Evolutionary conservation across 306 rosid genomes (phyloP), one percentile per base, ranked within the genome.

Genomic region (Carpinus fangiana): DNA sequence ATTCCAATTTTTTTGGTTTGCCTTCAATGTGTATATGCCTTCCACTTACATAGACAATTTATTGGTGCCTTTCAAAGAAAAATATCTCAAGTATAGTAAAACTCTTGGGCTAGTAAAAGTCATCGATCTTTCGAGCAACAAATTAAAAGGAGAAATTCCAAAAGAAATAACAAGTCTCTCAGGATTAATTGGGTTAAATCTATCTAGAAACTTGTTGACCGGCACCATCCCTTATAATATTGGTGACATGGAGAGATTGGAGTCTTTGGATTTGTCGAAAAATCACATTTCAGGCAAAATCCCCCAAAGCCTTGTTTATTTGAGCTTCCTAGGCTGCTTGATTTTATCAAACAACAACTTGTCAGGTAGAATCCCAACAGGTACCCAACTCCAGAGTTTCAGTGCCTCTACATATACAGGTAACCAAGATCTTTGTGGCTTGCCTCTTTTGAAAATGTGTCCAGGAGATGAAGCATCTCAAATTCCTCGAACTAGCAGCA

Each of bases 91-190:
- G 52, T 82, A 73, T 10, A 81, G 70, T 0, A 18, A 21, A 4
- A 77, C 70, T 52, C 60, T 83, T 2, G 34, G 36, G 20, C 36
- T 5, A 11, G 18, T 83, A 34, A 77, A 66, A 57, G 48, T 61
- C 70, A 70, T 82, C 0, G 86, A 86, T 76, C 26, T 86, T 14
- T 86, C 87, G 8, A 77, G 76, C 60, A 86, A 86, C 16, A 17
- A 78, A 14, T 56, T 82, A 2, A 13, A 0, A 0, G 84, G 89
- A 2, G 70, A 55, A 4, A 86, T 86, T 57, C 83, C 87, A 6
- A 8, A 4, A 2, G 74, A 36, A 7, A 70, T 80, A 5, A 80
- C 79, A 0, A 11, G 17, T 26, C 72, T 82, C 53, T 2, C 14
- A 3, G 66, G 56, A 64, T 52, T 80, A 51, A 7, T 23, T 7